These are phyloP conservation scores for Fistulinella cinereoalba DNA, from an alignment of 1,284 basidiomycete species.

Conservation along the genomic window DNA sequence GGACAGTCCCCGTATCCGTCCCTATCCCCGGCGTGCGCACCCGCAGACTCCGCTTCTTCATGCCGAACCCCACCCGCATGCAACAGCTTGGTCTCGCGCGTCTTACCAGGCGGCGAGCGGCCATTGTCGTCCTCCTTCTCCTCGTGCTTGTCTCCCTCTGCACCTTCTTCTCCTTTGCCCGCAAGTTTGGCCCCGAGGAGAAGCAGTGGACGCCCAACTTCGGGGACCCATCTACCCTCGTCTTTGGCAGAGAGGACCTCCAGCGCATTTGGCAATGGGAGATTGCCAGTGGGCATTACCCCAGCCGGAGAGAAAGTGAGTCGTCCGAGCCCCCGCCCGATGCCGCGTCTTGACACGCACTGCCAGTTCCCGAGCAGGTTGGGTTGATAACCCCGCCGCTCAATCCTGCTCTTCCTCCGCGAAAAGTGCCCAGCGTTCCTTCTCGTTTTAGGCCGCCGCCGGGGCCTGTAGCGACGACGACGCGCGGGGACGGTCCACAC, in stretches of 20 bases:
- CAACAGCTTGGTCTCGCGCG: conserved; percentile 57
- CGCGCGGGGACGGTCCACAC: conserved; percentile 68
- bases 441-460: conserved; percentile 45
- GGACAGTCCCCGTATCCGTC: conserved; percentile 59
- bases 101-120: conserved; percentile 57
- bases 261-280: conserved; percentile 94
- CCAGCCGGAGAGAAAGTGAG: conserved; percentile 73
- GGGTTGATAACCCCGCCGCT: conserved; percentile 53
- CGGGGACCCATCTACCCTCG: conserved; percentile 70
- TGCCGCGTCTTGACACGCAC: conserved; percentile 2
- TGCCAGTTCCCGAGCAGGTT: conserved; percentile 69
- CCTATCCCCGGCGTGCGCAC: conserved; percentile 57
- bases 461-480: conserved; percentile 43
- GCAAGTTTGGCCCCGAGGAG: conserved; percentile 52
- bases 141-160: conserved; percentile 49
- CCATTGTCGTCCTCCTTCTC: conserved; percentile 47
- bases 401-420: conserved; percentile 72
- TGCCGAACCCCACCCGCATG: conserved; percentile 65
- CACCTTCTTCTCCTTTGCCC: conserved; percentile 56
- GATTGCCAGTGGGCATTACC: conserved; percentile 86
- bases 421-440: conserved; percentile 41
- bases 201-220: conserved; percentile 73
- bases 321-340: conserved; percentile 15
- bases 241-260: conserved; percentile 74
- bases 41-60: conserved; percentile 48